Base-by-base conservation (phyloP, 2,329 filamentous ascomycete species). In the Aureobasidium sp. region DNA sequence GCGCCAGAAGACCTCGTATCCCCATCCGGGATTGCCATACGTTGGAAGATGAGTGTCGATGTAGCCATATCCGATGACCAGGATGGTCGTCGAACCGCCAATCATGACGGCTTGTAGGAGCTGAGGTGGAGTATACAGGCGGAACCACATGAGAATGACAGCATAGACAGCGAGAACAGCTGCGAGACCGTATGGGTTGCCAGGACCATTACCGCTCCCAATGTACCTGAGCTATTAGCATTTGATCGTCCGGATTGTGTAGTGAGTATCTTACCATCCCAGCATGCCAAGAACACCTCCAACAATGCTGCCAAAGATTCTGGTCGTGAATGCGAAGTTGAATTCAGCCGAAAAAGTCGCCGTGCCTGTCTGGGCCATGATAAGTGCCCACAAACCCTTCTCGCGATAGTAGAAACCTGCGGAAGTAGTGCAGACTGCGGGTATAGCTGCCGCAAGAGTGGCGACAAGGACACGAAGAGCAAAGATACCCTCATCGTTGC, bases 291-390 rank as follows among this genome's bases (percentile, higher is more conserved):
- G 55, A 0, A 78, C 66, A 15, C 81, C 81, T 0, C 81, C 81
- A 10, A 79, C 63, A 0, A 82, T 64, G 0, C 80, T 81, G 6
- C 77, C 81, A 0, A 75, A 57, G 0, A 69, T 67, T 26, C 81
- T 73, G 0, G 73, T 69, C 0, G 80, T 47, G 6, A 82, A 65
- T 0, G 78, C 79, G 53, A 79, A 78, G 0, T 75, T 76, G 44
- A 82, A 82, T 59, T 83, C 81, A 0, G 79, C 76, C 72, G 81
- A 76, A 65, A 82, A 82, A 10, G 78, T 71, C 1, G 82, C 71
- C 2, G 82, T 65, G 1, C 73, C 74, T 0, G 78, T 79, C 65
- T 82, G 81, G 0, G 75, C 80, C 69, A 79, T 82, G 46, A 83
- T 81, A 9, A 82, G 68, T 0, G 72, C 78, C 81, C 81, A 83